phyloP scores from a whole-genome alignment of 2,329 filamentous ascomycete genomes.

The Aspergillus unguis region DNA sequence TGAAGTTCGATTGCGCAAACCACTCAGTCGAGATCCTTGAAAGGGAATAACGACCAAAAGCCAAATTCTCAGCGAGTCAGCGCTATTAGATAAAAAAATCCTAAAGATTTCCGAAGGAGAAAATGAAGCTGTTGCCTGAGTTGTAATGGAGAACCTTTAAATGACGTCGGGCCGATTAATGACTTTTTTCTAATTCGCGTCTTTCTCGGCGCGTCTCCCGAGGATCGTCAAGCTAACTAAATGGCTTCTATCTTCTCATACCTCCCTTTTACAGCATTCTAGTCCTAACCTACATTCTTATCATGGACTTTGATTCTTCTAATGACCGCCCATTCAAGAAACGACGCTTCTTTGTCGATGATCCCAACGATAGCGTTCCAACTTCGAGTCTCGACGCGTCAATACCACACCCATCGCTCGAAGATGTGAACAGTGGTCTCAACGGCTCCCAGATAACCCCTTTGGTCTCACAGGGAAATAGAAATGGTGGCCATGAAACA shows the following conservation, averaged over 20 bases:
- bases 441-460: neutral
- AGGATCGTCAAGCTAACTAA: neutral
- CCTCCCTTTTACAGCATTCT: neutral
- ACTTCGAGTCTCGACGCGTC: conserved; percentile 22
- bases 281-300: neutral
- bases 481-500: neutral
- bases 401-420: conserved; percentile 5
- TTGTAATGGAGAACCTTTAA: neutral
- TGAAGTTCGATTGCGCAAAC: neutral
- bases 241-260: neutral
- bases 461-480: neutral
- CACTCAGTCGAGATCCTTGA: neutral
- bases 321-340: conserved; percentile 59
- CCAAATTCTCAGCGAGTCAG: too few species aligned
- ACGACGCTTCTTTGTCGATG: conserved; percentile 60
- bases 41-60: neutral
- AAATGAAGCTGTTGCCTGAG: neutral
- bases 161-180: conserved; percentile 1
- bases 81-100: too few species aligned
- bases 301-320: conserved; percentile 41
- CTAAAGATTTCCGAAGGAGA: too few species aligned
- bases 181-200: conserved; percentile 21
- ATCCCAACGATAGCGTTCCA: conserved; percentile 27
- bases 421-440: neutral
- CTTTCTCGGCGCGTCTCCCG: conserved; percentile 34